Conservation (phyloP, 768 basidiomycete species). For the Neoboletus subvelutipes region DNA sequence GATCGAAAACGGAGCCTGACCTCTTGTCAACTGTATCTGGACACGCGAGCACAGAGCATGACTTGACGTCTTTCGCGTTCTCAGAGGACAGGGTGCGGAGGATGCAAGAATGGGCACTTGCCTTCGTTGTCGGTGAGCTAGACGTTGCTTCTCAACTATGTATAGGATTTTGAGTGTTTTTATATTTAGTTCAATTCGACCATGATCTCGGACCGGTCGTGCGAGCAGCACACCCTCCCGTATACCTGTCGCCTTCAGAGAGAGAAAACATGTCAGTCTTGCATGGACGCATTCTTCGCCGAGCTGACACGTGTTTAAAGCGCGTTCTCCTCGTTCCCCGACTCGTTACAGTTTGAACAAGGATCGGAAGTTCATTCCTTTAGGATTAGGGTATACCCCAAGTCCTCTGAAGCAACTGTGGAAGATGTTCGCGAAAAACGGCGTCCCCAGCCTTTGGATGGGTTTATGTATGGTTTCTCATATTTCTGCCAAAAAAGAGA, state of each 20-base stretch:
- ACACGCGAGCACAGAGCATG: constrained; percentile 36
- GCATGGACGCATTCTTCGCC: not conserved
- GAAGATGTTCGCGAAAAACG: constrained; percentile 22
- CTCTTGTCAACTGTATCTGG: constrained; percentile 33
- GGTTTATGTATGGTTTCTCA: constrained; percentile 75
- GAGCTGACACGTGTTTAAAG: constrained; percentile 39
- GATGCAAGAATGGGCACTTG: constrained; percentile 66
- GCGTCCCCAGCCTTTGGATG: constrained; percentile 49
- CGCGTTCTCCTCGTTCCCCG: constrained; percentile 91
- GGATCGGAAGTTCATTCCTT: constrained; percentile 86
- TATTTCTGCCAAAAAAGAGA: constrained; percentile 75
- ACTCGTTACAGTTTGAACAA: constrained; percentile 82
- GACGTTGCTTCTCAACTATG: not conserved
- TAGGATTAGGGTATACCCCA: constrained; percentile 61
- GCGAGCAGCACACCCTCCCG: constrained; percentile 64
- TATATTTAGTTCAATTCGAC: constrained; percentile 76
- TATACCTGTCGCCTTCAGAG: constrained; percentile 63
- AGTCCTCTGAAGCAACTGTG: constrained; percentile 17
- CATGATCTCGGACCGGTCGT: constrained; percentile 83
- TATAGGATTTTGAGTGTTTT: not conserved
- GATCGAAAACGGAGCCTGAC: constrained; percentile 49
- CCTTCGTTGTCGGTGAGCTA: constrained; percentile 63
- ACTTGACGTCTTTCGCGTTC: constrained; percentile 45
- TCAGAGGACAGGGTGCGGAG: constrained; percentile 45
- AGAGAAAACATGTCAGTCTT: constrained; percentile 72